These are phyloP conservation scores for Mortierella sp. DNA, from an alignment of 371 early-diverging fungal species.

Conservation along the genomic window DNA sequence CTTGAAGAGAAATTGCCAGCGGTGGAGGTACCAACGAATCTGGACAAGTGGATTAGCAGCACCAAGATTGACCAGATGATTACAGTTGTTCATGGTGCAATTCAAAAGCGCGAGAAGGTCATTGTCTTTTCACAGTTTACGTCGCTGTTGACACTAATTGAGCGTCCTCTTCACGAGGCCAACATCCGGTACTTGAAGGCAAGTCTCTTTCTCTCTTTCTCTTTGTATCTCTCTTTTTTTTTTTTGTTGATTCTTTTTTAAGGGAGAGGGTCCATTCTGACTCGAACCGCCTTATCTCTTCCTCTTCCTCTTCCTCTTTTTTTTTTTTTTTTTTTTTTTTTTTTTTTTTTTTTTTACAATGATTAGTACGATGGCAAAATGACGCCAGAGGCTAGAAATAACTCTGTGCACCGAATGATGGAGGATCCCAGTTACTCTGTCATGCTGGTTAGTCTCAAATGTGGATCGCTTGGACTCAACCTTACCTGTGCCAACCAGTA, in stretches of 20 bases:
- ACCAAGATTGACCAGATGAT: slow-evolving; percentile 63
- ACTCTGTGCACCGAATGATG: slow-evolving; percentile 58
- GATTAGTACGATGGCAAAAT: slow-evolving; percentile 61
- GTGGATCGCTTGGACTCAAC: slow-evolving; percentile 85
- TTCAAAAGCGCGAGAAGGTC: slow-evolving; percentile 66
- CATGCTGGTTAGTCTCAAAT: slow-evolving; percentile 74
- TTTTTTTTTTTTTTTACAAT: neutral
- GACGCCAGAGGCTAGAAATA: slow-evolving; percentile 52
- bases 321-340: neutral
- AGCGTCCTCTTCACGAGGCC: slow-evolving; percentile 66
- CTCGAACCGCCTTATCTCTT: neutral
- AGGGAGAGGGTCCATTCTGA: neutral
- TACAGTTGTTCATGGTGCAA: slow-evolving; percentile 52
- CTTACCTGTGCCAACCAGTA: slow-evolving; percentile 74
- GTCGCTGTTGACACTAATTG: slow-evolving; percentile 79
- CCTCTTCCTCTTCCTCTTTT: too few species aligned
- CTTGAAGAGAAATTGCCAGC: neutral
- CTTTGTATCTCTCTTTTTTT: too few species aligned
- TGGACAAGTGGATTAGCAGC: slow-evolving; percentile 54
- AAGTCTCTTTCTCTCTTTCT: too few species aligned
- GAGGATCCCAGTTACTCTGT: slow-evolving; percentile 61
- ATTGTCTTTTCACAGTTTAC: slow-evolving; percentile 92
- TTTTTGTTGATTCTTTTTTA: neutral
- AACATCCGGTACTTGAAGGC: slow-evolving; percentile 37
- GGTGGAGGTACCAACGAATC: slow-evolving; percentile 20